phyloP scores from a whole-genome alignment of 2,329 filamentous ascomycete genomes.

The Colletotrichum gigasporum region DNA sequence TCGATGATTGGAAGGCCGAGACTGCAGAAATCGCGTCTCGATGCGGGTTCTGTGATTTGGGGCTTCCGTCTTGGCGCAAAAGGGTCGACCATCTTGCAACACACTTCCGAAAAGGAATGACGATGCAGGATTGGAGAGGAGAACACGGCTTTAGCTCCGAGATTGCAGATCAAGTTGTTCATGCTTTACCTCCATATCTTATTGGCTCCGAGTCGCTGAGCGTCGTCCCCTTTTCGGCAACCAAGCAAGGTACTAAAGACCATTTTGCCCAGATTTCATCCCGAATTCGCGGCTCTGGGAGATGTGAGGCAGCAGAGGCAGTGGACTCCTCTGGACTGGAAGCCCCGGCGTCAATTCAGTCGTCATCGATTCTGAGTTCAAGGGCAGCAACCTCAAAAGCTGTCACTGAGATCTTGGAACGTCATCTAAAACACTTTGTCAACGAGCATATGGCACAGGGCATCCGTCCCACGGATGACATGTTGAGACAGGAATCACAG shows the following conservation, averaged over 20 bases:
- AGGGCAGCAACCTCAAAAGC: constrained; percentile 13
- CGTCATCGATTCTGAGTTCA: neutral
- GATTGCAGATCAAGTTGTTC: constrained; percentile 34
- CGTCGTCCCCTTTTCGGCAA: constrained; percentile 40
- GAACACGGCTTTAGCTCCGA: constrained; percentile 38
- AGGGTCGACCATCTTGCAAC: constrained; percentile 39
- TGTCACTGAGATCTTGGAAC: constrained; percentile 11
- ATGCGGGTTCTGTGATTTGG: constrained; percentile 41
- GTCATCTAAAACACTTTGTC: constrained; percentile 5
- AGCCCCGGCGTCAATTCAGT: neutral
- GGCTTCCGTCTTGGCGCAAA: constrained; percentile 38
- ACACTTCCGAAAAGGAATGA: constrained; percentile 39
- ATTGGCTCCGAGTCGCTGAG: constrained; percentile 36
- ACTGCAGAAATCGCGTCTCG: constrained; percentile 36
- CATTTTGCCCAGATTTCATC: constrained; percentile 34
- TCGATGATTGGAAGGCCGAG: constrained; percentile 40
- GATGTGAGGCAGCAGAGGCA: neutral
- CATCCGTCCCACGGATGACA: constrained; percentile 34
- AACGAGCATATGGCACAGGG: neutral
- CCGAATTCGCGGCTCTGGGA: neutral
- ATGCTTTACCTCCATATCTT: constrained; percentile 39
- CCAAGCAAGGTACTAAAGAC: constrained; percentile 33
- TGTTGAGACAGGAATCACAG: constrained; percentile 39
- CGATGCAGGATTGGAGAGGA: constrained; percentile 41
- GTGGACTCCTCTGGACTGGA: neutral